phyloP scores from a whole-genome alignment of 768 basidiomycete genomes.

The Mycena belliarum region DNA sequence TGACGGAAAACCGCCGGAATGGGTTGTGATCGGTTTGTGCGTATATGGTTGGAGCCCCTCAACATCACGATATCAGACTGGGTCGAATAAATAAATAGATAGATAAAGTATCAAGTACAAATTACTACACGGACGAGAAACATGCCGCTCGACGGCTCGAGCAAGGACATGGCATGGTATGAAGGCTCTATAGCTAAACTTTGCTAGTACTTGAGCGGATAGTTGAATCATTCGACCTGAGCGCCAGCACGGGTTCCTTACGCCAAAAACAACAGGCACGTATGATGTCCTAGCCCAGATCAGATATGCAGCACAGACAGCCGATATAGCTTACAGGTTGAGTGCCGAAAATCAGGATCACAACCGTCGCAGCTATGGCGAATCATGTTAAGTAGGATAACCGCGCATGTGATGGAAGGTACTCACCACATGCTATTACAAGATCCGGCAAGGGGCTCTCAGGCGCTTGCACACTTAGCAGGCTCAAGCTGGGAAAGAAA shows the following conservation, averaged over 20 bases:
- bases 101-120: background rate
- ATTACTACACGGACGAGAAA: background rate
- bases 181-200: background rate
- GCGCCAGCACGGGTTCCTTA: slow-evolving; percentile 2
- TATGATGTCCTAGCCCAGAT: slow-evolving; percentile 36
- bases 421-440: slow-evolving; percentile 45
- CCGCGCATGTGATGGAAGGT: background rate
- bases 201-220: background rate
- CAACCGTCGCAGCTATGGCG: slow-evolving; percentile 40
- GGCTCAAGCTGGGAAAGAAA: slow-evolving; percentile 36
- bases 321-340: slow-evolving; percentile 33
- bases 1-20: slow-evolving; percentile 32
- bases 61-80: background rate
- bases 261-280: slow-evolving; percentile 38
- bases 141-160: background rate
- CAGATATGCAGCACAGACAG: background rate
- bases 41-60: slow-evolving; percentile 21
- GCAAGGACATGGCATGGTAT: too few relatives aligned
- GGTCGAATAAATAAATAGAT: background rate
- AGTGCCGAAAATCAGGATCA: slow-evolving; percentile 49
- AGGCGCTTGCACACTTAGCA: slow-evolving; percentile 45
- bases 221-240: background rate
- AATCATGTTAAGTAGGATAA: background rate
- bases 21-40: slow-evolving; percentile 29
- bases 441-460: slow-evolving; percentile 49